Evolutionary conservation across 495 filamentous ascomycete genomes (phyloP).

Genomic region (Amphirosellinia nigrospora): DNA sequence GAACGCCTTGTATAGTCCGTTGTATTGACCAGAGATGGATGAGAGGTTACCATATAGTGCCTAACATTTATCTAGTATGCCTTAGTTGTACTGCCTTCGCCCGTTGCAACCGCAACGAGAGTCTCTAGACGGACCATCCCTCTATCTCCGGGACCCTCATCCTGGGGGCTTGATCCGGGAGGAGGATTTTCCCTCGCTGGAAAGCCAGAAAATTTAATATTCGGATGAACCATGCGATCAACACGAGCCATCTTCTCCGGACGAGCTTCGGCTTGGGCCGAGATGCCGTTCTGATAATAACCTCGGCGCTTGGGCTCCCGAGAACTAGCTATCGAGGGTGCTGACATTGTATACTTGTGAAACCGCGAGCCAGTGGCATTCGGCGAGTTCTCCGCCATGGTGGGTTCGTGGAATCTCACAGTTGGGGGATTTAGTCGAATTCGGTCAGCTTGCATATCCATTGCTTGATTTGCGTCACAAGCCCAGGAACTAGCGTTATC

Average conservation of each 20-base stretch:
- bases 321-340: slow-evolving; percentile 55
- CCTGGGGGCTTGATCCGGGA: slow-evolving; percentile 29
- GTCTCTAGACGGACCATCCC: slow-evolving; percentile 76
- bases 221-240: slow-evolving; percentile 56
- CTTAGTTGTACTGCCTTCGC: slow-evolving; percentile 70
- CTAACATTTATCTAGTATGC: slow-evolving; percentile 44
- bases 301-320: slow-evolving; percentile 69
- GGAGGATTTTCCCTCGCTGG: slow-evolving; percentile 42
- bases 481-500: slow-evolving; percentile 63
- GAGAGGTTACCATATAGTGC: not conserved
- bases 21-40: slow-evolving; percentile 4
- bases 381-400: slow-evolving; percentile 26
- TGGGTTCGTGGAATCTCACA: slow-evolving; percentile 54
- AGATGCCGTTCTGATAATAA: slow-evolving; percentile 70
- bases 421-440: slow-evolving; percentile 43
- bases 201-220: slow-evolving; percentile 54
- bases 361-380: slow-evolving; percentile 31
- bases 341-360: slow-evolving; percentile 59
- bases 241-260: slow-evolving; percentile 49
- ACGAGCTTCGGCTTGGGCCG: slow-evolving; percentile 41
- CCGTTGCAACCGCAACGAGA: slow-evolving; percentile 87
- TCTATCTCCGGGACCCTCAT: slow-evolving; percentile 40
- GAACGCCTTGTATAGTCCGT: slow-evolving; percentile 23
- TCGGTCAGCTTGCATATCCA: slow-evolving; percentile 55
- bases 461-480: slow-evolving; percentile 54